Base-by-base conservation (phyloP, 1,284 basidiomycete species). In the Ceratobasidium sp. region DNA sequence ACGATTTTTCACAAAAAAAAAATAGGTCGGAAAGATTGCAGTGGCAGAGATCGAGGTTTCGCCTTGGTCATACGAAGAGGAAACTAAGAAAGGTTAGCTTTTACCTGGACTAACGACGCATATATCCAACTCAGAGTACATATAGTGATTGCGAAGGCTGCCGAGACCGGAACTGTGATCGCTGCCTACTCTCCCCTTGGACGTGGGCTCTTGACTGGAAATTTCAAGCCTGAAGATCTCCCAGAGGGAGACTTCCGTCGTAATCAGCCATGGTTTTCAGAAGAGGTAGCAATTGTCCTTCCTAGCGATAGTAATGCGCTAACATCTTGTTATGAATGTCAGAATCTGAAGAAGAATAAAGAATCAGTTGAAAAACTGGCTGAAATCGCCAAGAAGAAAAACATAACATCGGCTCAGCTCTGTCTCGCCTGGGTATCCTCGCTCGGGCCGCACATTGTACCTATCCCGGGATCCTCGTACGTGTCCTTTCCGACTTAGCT, bases 351-450 rank as follows among this genome's bases (percentile, higher is more conserved):
- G 61, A 81, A 85, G 74, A 90, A 91, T 80, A 78, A 88, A 72
- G 80, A 83, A 44, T 80, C 91, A 18, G 87, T 88, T 1, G 83
- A 88, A 18, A 78, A 78, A 38, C 75, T 83, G 35, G 44, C 28
- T 26, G 18, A 78, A 14, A 80, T 90, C 43, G 87, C 88, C 0
- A 77, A 80, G 55, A 83, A 82, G 78, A 87, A 86, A 79, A 82
- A 82, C 0, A 78, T 87, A 32, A 87, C 87, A 0, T 80, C 86
- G 0, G 85, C 86, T 0, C 89, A 91, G 79, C 81, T 92, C 14
- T 83, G 84, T 44, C 82, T 92, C 44, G 88, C 89, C 0, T 92
- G 89, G 88, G 83, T 90, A 9, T 78, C 81, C 30, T 79, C 82
- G 1, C 82, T 85, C 55, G 85, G 84, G 18, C 79, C 80, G 23